Base-by-base conservation (phyloP, 2,329 filamentous ascomycete genomes). In the Mariannaea elegans region DNA sequence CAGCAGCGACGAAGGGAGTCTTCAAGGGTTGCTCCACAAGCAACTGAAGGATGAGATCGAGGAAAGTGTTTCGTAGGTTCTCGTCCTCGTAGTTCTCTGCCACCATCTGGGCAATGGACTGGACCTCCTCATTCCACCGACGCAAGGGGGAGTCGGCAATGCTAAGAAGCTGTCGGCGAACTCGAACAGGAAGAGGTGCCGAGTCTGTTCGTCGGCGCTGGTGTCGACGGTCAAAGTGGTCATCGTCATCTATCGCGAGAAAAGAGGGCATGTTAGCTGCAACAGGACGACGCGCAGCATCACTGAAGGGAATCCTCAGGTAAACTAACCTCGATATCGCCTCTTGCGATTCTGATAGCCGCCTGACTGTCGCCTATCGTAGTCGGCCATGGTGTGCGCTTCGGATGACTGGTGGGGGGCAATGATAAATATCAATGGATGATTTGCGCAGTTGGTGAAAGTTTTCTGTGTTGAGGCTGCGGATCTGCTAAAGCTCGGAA, bases 11-110 rank as follows among this genome's bases (percentile, higher is more conserved):
- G 74, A 97, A 98, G 0, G 95, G 94, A n/a, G 93, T 96, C 82
- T 98, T 98, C 76, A 99, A 90, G 1, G 95, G 95, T 78, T 99
- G 95, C 79, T 99, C 95, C 32, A 92, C 75, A 41, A 91, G 84
- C 65, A 98, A 83, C 76, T 94, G 91, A 59, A 94, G 79, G 7
- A 88, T 82, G 27, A 97, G 84, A 57, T 90, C 86, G 65, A 91
- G 81, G 75, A 97, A 96, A 49, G 84, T 87, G 29, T 82, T 84
- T 65, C 88, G 88, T 54, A 97, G 80, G 67, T 93, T 90, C 67
- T 90, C 87, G 72, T 96, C 91, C n/a, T 96, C 93, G 73, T 90
- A 91, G 76, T 96, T 90, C 42, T 97, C 92, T 29, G 89, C 84
- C 14, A 97, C 86, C 47, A 90, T 85, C 70, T 89, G 91, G 29